These are phyloP conservation scores for Kwoniella shivajii DNA, from an alignment of 1,284 basidiomycete genomes.

Conservation along the genomic window DNA sequence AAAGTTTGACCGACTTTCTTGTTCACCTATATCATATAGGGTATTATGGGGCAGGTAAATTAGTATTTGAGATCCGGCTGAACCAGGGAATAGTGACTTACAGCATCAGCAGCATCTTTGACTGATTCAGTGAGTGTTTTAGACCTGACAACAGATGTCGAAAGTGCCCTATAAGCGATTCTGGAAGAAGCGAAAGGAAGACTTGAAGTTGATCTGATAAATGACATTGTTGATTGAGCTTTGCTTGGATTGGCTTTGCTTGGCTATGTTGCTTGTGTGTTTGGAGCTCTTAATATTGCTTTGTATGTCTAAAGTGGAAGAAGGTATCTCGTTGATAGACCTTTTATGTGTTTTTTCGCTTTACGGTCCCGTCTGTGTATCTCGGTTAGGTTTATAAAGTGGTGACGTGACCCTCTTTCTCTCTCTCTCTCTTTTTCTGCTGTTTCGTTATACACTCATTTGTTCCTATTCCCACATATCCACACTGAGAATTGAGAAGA, in stretches of 20 bases:
- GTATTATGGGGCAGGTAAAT: too few species aligned
- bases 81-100: too few species aligned
- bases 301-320: background rate
- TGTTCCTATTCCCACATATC: background rate
- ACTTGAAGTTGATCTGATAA: conserved; percentile 18
- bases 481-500: too few species aligned
- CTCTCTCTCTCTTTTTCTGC: background rate
- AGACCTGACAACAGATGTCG: conserved; percentile 23
- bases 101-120: conserved; percentile 42
- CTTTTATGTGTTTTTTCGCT: too few species aligned
- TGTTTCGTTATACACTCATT: background rate
- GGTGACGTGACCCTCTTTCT: conserved; percentile 3
- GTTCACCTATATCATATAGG: conserved; percentile 29
- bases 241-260: background rate
- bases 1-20: conserved; percentile 43
- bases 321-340: too few species aligned
- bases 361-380: too few species aligned
- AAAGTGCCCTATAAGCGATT: conserved; percentile 21
- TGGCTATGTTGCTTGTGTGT: background rate
- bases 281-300: background rate
- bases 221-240: conserved; percentile 20
- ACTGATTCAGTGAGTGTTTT: conserved; percentile 38
- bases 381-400: background rate
- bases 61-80: too few species aligned
- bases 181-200: conserved; percentile 10